Percentiles rank a stretch among this genome's conserved stretches.
These are phyloP conservation scores for Eucalyptus pauciflora DNA, from an alignment of 345 rosid species.

Conservation along the genomic window DNA sequence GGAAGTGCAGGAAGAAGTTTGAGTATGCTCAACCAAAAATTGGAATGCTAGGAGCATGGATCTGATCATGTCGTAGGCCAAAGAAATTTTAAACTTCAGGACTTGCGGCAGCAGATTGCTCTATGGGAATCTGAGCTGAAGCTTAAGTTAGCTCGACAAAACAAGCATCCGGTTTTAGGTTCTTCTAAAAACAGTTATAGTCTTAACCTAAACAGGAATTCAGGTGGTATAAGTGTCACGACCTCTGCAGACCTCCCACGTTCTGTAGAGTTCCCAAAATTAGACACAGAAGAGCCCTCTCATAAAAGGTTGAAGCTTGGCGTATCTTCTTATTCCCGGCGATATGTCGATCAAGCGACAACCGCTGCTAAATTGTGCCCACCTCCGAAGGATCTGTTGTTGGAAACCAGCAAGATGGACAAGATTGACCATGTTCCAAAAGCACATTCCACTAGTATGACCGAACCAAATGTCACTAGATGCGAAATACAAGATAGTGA, in stretches of 20 bases:
- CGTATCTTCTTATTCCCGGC: constrained; percentile 20
- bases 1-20: constrained; percentile 20
- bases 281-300: constrained; percentile 39
- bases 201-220: constrained; percentile 10
- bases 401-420: constrained; percentile 8
- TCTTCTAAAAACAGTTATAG: background rate
- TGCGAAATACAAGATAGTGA: constrained; percentile 22
- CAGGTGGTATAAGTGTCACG: background rate
- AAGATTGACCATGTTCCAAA: constrained; percentile 7
- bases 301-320: constrained; percentile 49
- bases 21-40: constrained; percentile 15
- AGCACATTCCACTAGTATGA: constrained; percentile 10
- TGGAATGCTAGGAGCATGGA: constrained; percentile 25
- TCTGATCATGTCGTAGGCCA: constrained; percentile 24
- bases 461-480: constrained; percentile 12
- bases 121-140: constrained; percentile 70
- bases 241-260: constrained; percentile 15
- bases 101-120: constrained; percentile 88
- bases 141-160: constrained; percentile 53
- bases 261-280: constrained; percentile 16
- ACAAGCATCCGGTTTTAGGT: constrained; percentile 29
- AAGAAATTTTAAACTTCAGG: constrained; percentile 43
- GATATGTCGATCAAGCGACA: constrained; percentile 10
- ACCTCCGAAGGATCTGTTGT: constrained; percentile 11
- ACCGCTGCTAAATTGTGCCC: constrained; percentile 11